Base-by-base conservation (phyloP, 352 stramenopile genomes). In the Pythium dissimile region DNA sequence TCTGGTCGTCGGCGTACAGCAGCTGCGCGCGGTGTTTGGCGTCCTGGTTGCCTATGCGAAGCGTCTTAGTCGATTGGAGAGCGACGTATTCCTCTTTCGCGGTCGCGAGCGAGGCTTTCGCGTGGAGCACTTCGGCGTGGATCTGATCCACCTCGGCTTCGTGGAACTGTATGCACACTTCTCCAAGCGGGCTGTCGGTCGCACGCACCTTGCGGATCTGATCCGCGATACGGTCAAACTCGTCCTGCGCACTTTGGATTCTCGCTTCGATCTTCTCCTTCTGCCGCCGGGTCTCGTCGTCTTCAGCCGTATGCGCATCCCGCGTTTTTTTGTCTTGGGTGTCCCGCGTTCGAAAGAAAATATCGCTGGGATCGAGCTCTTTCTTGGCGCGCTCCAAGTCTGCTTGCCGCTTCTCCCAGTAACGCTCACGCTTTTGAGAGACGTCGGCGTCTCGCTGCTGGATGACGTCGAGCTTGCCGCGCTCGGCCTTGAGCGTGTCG, bases 331-430 rank as follows among this genome's bases (percentile, higher is more conserved):
- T 77, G 52, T 89, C 80, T 26, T 88, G 74, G 0, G 72, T 67
- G 9, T 89, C 80, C 3, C 81, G 68, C 7, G 73, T 90, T 1
- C 69, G 69, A 30, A 93, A 93, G 62, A 86, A 93, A n/a, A 88
- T 71, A 26, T 89, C 80, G 27, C 71, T 89, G 10, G 84, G 82
- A 45, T 94, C 80, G 2, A 94, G 54, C 26, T 94, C 81, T 28
- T 83, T 80, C 45, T 84, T 80, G 2, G 81, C 81, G 1, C 80
- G 73, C 8, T 90, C 77, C 8, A 89, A 57, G 5, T 94, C 84
- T 3, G 65, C 68, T 15, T 81, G 41, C 4, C 84, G 75, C 30
- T 88, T 86, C 31, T 75, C 62, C 72, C 78, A 86, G 30, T 80
- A 82, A 26, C 77, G 83, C 13, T 83, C 69, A 0, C 84, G 72